Evolutionary conservation across 83 land plant genomes (phyloP).

Genomic region (Picea mariana): DNA sequence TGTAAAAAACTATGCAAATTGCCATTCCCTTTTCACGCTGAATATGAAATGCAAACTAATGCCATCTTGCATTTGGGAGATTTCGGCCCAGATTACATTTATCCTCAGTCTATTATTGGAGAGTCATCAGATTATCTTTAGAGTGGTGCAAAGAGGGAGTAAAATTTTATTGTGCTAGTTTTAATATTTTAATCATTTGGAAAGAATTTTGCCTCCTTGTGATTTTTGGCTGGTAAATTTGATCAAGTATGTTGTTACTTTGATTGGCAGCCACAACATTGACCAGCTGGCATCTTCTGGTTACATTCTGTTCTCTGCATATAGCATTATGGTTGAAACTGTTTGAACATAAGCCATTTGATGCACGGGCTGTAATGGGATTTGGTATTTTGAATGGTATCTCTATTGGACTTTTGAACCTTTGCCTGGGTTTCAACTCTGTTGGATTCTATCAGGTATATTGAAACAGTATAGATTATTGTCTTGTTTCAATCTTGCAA

Average conservation of each 20-base stretch:
- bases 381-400: constrained; percentile 93
- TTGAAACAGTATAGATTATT: too few relatives aligned
- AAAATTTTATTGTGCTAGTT: too few relatives aligned
- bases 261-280: constrained; percentile 77
- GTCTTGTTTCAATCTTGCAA: neutral
- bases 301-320: constrained; percentile 91
- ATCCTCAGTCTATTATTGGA: too few relatives aligned
- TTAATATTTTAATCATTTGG: too few relatives aligned
- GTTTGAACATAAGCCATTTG: constrained; percentile 95
- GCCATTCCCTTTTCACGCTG: neutral
- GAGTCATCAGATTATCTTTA: too few relatives aligned
- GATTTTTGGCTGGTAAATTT: too few relatives aligned
- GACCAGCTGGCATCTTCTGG: constrained; percentile 84
- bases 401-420: constrained; percentile 90
- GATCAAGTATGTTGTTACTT: neutral
- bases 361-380: constrained; percentile 73
- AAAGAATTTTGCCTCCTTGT: too few relatives aligned
- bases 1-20: neutral
- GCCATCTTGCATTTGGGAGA: too few relatives aligned
- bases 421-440: constrained; percentile 92
- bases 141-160: too few relatives aligned
- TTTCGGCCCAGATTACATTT: too few relatives aligned
- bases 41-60: too few relatives aligned
- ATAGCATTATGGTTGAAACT: constrained; percentile 79
- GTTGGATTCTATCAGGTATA: constrained; percentile 93